Conservation (phyloP, 116 monocot genomes). For the Zostera marina region DNA sequence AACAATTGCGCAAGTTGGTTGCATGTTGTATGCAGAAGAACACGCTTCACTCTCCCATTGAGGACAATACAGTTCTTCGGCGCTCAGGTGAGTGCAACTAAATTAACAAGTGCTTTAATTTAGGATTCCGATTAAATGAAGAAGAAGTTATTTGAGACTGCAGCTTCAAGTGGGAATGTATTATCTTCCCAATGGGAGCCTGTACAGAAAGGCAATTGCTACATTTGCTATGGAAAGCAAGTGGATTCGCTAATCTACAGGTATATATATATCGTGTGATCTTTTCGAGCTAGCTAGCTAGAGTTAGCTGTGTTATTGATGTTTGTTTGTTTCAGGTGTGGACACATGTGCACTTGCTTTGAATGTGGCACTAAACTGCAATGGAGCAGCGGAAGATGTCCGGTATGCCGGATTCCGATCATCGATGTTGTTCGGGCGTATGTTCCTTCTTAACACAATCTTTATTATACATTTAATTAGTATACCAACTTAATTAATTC, state of each 20-base stretch:
- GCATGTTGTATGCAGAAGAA: constrained; percentile 60
- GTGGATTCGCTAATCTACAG: constrained; percentile 95
- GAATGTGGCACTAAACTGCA: constrained; percentile 74
- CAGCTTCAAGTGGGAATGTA: constrained; percentile 19
- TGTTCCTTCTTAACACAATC: background rate
- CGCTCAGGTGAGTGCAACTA: constrained; percentile 31
- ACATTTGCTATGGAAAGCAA: constrained; percentile 63
- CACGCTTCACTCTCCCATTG: constrained; percentile 33
- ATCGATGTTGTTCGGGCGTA: constrained; percentile 91
- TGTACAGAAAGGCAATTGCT: constrained; percentile 77
- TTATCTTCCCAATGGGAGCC: constrained; percentile 50
- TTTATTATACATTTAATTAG: no score
- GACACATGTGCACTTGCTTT: constrained; percentile 93
- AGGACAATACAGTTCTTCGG: constrained; percentile 32
- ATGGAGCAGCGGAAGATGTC: constrained; percentile 62
- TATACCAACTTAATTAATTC: no score
- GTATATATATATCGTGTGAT: no score
- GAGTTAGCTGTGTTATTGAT: no score
- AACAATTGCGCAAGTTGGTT: constrained; percentile 41
- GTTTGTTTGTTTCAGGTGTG: constrained; percentile 55
- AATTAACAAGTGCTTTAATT: background rate
- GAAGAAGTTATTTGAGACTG: no score
- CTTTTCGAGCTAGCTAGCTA: no score
- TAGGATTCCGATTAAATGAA: no score
- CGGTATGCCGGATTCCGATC: constrained; percentile 86